Percentiles rank a stretch among this genome's conserved stretches.
Evolutionary conservation across 139 green algal species (phyloP).

Genomic region (Monoraphidium neglectum): DNA sequence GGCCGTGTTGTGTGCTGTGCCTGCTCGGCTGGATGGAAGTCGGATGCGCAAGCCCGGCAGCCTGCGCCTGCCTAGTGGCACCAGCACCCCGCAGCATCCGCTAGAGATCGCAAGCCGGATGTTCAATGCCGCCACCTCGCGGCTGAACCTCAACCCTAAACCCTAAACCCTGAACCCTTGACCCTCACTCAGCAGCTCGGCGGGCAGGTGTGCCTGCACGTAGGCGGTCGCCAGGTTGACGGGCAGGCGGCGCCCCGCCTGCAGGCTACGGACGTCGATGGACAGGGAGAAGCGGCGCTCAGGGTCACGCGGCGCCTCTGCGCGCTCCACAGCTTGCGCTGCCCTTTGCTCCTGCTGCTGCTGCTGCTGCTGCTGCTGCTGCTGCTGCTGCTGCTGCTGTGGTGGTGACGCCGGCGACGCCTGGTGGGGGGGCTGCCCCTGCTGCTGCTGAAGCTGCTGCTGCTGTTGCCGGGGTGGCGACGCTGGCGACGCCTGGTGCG

Average conservation of each 20-base stretch:
- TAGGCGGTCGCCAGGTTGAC: slow-evolving; percentile 44
- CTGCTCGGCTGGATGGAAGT: too few species aligned
- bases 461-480: not conserved
- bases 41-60: too few species aligned
- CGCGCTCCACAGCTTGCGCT: not conserved
- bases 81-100: too few species aligned
- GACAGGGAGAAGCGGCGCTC: slow-evolving; percentile 44
- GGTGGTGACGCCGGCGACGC: not conserved
- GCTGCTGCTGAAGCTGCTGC: not conserved
- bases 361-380: slow-evolving; percentile 3
- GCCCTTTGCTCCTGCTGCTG: not conserved
- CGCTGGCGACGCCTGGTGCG: too few species aligned
- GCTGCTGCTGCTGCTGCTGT: not conserved
- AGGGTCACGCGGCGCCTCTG: slow-evolving; percentile 25
- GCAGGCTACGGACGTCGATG: slow-evolving; percentile 55
- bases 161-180: too few species aligned
- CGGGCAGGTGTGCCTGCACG: slow-evolving; percentile 41
- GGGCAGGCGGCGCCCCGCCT: slow-evolving; percentile 44
- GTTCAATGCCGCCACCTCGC: too few species aligned
- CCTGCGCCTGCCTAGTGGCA: too few species aligned
- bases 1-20: too few species aligned
- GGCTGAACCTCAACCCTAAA: too few species aligned
- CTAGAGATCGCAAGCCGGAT: too few species aligned
- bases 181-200: slow-evolving; percentile 41
- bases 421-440: not conserved